These are phyloP conservation scores for Raphanus raphanistrum DNA, from an alignment of 345 rosid species.

Conservation along the genomic window DNA sequence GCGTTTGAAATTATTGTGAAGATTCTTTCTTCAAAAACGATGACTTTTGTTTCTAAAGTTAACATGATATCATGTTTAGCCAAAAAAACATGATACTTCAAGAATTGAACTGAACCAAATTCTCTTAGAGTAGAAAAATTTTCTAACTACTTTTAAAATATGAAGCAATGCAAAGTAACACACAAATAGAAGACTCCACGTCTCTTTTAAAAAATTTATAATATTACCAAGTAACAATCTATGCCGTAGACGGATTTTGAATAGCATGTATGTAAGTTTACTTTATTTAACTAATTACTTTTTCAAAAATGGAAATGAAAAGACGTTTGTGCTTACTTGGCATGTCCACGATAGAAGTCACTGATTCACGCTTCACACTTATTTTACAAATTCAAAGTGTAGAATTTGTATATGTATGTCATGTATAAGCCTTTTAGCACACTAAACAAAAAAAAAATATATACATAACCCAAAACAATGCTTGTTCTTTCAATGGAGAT, in stretches of 20 bases:
- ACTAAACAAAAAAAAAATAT: no score
- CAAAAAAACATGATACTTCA: no score
- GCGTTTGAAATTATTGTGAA: background rate
- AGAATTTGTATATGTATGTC: no score
- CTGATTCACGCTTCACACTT: no score
- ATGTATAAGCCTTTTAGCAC: no score
- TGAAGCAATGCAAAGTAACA: background rate
- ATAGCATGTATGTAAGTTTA: background rate
- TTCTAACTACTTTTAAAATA: no score
- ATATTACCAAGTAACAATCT: background rate
- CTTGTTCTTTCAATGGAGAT: no score
- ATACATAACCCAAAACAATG: no score
- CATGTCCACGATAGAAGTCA: no score
- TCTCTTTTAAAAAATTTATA: background rate
- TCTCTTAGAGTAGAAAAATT: background rate
- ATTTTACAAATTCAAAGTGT: no score
- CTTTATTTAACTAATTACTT: background rate
- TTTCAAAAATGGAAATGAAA: no score
- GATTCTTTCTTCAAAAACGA: background rate
- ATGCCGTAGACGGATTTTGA: background rate
- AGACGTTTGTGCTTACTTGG: no score
- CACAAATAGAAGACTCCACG: background rate
- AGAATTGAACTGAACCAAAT: background rate
- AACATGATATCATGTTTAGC: background rate
- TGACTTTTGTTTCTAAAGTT: background rate